Evolutionary conservation across 2,329 filamentous ascomycete genomes (phyloP).

Genomic region (Sarocladiaceae sp.): DNA sequence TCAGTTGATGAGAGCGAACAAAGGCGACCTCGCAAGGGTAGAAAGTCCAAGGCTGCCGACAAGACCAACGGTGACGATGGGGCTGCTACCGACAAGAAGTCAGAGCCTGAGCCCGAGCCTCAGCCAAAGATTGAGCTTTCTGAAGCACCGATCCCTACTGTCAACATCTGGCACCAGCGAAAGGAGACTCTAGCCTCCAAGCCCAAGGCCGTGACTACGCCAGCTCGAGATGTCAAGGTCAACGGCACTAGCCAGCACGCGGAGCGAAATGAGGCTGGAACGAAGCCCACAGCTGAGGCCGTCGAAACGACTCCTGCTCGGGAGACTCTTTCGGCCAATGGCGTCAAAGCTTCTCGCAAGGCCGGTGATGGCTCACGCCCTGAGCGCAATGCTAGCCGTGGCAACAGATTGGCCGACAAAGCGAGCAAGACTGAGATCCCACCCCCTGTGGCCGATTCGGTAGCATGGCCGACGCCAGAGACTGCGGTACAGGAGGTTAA

Average conservation of each 20-base stretch:
- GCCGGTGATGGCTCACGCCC: constrained; percentile 33
- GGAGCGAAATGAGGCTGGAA: background rate
- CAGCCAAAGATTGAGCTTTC: constrained; percentile 60
- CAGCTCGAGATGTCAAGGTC: constrained; percentile 11
- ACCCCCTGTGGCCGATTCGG: constrained; percentile 70
- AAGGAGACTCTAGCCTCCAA: constrained; percentile 60
- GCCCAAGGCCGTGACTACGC: constrained; percentile 29
- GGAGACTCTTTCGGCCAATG: constrained; percentile 26
- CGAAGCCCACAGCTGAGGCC: constrained; percentile 16
- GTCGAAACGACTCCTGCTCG: constrained; percentile 2
- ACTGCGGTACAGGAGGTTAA: constrained; percentile 67
- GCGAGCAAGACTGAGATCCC: constrained; percentile 30
- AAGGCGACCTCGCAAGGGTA: constrained; percentile 50
- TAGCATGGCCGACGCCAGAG: constrained; percentile 88
- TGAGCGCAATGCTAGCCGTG: constrained; percentile 42
- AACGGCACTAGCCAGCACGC: constrained; percentile 4
- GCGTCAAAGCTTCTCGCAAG: constrained; percentile 39
- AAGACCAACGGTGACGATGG: constrained; percentile 45
- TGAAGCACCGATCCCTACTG: constrained; percentile 74
- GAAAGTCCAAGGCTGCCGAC: constrained; percentile 50
- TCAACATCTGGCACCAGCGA: constrained; percentile 86
- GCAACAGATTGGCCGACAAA: constrained; percentile 32
- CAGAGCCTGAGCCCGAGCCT: constrained; percentile 32
- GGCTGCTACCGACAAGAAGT: constrained; percentile 51
- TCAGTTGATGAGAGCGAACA: constrained; percentile 56